Evolutionary conservation across 805 yeast genomes (phyloP), one percentile per base, ranked within the genome.

Genomic region (Priceomyces haplophilus): DNA sequence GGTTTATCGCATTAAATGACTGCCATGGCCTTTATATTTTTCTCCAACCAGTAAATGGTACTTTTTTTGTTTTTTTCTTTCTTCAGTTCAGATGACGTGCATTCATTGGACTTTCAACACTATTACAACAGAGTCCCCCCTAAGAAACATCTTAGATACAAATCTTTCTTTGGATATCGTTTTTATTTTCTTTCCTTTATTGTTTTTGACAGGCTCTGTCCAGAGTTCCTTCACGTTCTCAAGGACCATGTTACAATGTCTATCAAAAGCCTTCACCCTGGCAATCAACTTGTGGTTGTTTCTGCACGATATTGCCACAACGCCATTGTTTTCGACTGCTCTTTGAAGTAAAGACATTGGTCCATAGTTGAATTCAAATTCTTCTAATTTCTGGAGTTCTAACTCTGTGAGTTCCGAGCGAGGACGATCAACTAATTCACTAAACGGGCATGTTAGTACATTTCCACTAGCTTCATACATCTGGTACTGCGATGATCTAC

Each of bases 111-210:
- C 67, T 50, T 79, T 82, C 51, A 87, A 71, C 6, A 93, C 81
- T 24, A 93, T 82, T 43, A 93, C 86, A 16, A 93, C 96, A 0
- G 96, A 86, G 63, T 93, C 99, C 1, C 99, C 99, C 64, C 99
- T 76, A 31, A 93, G 69, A 57, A 93, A 93, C 78, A 93, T 72
- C 65, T 93, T 93, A 45, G 89, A 79, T 3, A 91, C 80, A 59
- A 88, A 93, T 54, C 98, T 69, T 67, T 61, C 75, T 53, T 78
- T 80, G 44, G 83, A 71, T 12, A 80, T 73, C 4, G 82, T 73
- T 53, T 83, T 80, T 42, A 84, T 83, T 51, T 79, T 80, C 56
- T 83, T 85, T 4, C 93, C 95, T 40, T 81, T 79, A 52, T 80
- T 71, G 38, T 72, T 78, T 50, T 77, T 69, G 25, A 82, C 76